These are phyloP conservation scores for Euphorbia lathyris DNA, from an alignment of 345 rosid genomes.

Conservation along the genomic window DNA sequence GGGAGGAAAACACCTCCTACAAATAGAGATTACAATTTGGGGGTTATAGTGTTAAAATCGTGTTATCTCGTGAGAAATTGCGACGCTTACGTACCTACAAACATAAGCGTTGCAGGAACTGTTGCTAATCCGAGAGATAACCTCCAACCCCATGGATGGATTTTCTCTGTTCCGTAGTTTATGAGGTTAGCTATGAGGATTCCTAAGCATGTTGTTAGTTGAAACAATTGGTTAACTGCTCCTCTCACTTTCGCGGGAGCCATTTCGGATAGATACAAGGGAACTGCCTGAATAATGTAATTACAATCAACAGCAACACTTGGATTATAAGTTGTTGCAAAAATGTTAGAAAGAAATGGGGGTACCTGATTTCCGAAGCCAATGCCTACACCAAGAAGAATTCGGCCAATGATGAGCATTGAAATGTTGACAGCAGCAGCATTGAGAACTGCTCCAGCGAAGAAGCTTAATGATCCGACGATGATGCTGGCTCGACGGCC, in stretches of 20 bases:
- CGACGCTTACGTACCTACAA: conserved; percentile 7
- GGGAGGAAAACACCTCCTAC: conserved; percentile 33
- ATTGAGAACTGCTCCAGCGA: conserved; percentile 44
- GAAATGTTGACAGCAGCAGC: conserved; percentile 35
- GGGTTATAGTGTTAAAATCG: no score
- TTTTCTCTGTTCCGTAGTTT: conserved; percentile 38
- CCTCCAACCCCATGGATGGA: conserved; percentile 40
- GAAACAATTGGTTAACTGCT: conserved; percentile 43
- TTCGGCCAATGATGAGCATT: conserved; percentile 53
- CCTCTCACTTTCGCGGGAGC: conserved; percentile 55
- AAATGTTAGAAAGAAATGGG: neutral
- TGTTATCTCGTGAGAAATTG: no score
- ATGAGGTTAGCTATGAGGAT: conserved; percentile 43
- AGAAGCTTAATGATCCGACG: conserved; percentile 41
- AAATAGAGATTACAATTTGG: neutral
- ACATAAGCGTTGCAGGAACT: conserved; percentile 38
- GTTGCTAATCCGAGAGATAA: conserved; percentile 31
- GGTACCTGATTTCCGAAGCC: conserved; percentile 52
- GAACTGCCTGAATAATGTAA: conserved; percentile 36
- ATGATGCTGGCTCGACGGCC: conserved; percentile 46
- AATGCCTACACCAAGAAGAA: conserved; percentile 50
- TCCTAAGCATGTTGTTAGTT: conserved; percentile 46
- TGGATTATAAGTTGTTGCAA: neutral
- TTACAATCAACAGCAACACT: neutral
- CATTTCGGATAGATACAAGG: conserved; percentile 56